These are phyloP conservation scores for Xylaria digitata DNA, from an alignment of 2,329 filamentous ascomycete species.

Conservation along the genomic window DNA sequence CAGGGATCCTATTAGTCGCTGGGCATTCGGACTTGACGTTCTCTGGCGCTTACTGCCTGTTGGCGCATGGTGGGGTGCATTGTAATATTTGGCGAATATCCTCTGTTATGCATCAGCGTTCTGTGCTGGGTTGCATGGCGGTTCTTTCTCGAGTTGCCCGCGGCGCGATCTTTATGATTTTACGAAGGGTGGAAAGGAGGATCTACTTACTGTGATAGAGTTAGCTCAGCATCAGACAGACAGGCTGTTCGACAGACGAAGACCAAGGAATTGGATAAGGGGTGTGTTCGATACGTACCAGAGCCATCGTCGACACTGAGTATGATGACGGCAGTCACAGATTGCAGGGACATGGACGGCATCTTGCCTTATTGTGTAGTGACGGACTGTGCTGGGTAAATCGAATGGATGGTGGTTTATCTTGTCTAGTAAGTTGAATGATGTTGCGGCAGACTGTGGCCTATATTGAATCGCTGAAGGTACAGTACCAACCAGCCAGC, in stretches of 20 bases:
- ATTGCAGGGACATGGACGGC: slow-evolving; percentile 81
- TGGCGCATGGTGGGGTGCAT: slow-evolving; percentile 64
- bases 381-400: background rate
- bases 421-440: background rate
- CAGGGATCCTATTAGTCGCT: slow-evolving; percentile 39
- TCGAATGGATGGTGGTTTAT: slow-evolving; percentile 17
- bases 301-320: slow-evolving; percentile 88
- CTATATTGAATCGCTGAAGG: slow-evolving; percentile 6
- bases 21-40: background rate
- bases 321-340: slow-evolving; percentile 81
- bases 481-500: background rate
- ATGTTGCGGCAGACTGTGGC: slow-evolving; percentile 5
- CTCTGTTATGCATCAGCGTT: slow-evolving; percentile 51
- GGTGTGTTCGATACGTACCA: slow-evolving; percentile 47
- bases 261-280: background rate
- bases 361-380: slow-evolving; percentile 56
- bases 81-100: slow-evolving; percentile 82
- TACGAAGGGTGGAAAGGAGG: background rate
- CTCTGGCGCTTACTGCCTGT: slow-evolving; percentile 42
- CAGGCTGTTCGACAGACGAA: slow-evolving; percentile 8
- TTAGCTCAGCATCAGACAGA: slow-evolving; percentile 30
- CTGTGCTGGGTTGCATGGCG: background rate
- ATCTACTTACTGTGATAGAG: slow-evolving; percentile 32
- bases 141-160: background rate
- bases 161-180: background rate